Evolutionary conservation across 495 filamentous ascomycete species (phyloP), one percentile per base, ranked within the genome.

Genomic region (Platismatia glauca): DNA sequence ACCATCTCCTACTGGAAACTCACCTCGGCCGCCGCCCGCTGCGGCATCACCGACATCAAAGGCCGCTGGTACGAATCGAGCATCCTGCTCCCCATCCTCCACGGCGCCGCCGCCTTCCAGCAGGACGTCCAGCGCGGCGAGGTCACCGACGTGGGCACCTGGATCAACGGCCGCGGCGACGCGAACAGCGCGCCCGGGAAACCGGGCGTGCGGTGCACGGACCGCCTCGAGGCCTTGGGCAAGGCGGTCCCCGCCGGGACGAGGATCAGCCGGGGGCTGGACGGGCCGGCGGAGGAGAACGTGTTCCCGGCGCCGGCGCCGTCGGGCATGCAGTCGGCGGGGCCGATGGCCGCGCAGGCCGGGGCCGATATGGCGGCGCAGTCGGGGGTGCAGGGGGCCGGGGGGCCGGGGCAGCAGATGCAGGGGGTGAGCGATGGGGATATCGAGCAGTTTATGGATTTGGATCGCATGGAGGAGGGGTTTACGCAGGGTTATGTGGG

Each of bases 1-100:
- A 64, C 63, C 0, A 63, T 72, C 11, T 76, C 67, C 43, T 80
- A 74, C 68, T 83, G 79, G 80, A 74, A 76, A 55, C 66, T 82
- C 31, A 60, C 73, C 1, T 65, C 74, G 34, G 56, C 70, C 11
- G 64, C 66, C 38, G 58, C 67, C 29, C 72, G 65, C 29, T 66
- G 77, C 63, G 69, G 68, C 7, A 66, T 85, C 4, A 67, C 71
- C n/a, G 80, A 85, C 38, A 70, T 86, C 66, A 84, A 84, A 66
- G 83, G 84, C 8, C 75, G 84, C 18, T 86, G 84, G 84, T 86
- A 86, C 69, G 84, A 86, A 65, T 78, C 77, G 6, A 76, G 74
- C 56, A 65, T 79, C 5, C 68, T 85, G 5, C 74, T 82, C 12
- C 80, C 80, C 0, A 77, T 80, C 58, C 66, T 84, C 5, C 74